Evolutionary conservation across 495 filamentous ascomycete species (phyloP).

Genomic region (Neurospora sp.): DNA sequence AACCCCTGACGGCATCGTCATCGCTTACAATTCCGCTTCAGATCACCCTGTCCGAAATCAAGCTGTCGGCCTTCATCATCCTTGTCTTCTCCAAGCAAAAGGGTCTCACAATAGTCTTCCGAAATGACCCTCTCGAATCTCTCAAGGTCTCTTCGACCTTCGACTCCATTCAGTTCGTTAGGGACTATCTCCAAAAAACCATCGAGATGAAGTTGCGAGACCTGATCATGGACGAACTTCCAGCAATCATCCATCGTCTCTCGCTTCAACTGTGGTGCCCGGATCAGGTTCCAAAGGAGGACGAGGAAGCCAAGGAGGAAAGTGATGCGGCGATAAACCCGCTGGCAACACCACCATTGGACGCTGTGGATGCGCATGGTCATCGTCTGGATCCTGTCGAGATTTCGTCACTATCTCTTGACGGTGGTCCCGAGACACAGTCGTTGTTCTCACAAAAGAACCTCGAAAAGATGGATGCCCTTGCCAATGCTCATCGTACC

Average conservation of each 20-base stretch:
- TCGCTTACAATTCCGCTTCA: slow-evolving; percentile 92
- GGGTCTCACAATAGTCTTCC: slow-evolving; percentile 89
- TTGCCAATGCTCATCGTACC: slow-evolving; percentile 76
- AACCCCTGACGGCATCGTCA: slow-evolving; percentile 85
- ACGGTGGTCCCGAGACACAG: slow-evolving; percentile 65
- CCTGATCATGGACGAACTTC: slow-evolving; percentile 94
- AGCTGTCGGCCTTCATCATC: slow-evolving; percentile 95
- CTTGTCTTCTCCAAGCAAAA: slow-evolving; percentile 96
- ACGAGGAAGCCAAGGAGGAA: slow-evolving; percentile 32
- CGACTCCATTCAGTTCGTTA: slow-evolving; percentile 95
- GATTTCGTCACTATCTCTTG: slow-evolving; percentile 63
- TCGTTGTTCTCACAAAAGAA: slow-evolving; percentile 89
- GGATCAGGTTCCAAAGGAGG: slow-evolving; percentile 61
- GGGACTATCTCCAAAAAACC: slow-evolving; percentile 91
- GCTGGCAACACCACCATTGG: slow-evolving; percentile 65
- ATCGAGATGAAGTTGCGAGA: slow-evolving; percentile 91
- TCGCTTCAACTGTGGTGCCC: slow-evolving; percentile 85
- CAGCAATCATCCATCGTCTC: slow-evolving; percentile 88
- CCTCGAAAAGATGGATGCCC: slow-evolving; percentile 60
- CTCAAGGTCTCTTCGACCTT: slow-evolving; percentile 98
- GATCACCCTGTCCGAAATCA: slow-evolving; percentile 93
- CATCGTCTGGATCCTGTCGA: slow-evolving; percentile 62
- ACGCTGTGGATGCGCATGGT: slow-evolving; percentile 67
- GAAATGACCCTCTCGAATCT: slow-evolving; percentile 95
- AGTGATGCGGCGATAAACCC: slow-evolving; percentile 57